phyloP scores from a whole-genome alignment of 106 monocot genomes.

The Dioscorea alata region DNA sequence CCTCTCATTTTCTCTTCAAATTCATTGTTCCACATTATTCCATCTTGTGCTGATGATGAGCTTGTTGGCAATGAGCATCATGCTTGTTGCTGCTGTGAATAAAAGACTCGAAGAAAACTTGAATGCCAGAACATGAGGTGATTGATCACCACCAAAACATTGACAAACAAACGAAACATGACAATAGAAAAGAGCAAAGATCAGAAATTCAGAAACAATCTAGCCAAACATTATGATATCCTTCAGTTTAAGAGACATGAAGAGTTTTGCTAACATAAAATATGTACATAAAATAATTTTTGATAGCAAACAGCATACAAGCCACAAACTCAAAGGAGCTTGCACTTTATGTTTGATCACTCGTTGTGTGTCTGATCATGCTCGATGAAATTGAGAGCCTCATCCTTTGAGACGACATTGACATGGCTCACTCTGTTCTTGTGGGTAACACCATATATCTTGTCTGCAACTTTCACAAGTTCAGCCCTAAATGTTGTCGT shows the following conservation, averaged over 20 bases:
- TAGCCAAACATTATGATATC: too few relatives aligned
- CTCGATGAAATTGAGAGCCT: conserved; percentile 94
- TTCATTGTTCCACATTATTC: conserved; percentile 50
- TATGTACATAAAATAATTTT: too few relatives aligned
- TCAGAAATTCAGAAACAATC: neutral
- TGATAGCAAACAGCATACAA: too few relatives aligned
- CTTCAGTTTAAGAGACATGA: too few relatives aligned
- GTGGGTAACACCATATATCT: conserved; percentile 97
- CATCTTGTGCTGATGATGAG: conserved; percentile 4
- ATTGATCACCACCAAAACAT: neutral
- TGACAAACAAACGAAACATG: neutral
- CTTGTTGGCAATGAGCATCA: conserved; percentile 51
- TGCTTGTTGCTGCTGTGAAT: conserved; percentile 25
- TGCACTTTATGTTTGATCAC: neutral
- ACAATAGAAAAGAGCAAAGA: neutral
- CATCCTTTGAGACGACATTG: conserved; percentile 75
- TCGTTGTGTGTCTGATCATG: conserved; percentile 75
- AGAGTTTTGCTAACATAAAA: too few relatives aligned
- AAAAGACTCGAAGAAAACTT: conserved; percentile 39
- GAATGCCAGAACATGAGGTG: conserved; percentile 20
- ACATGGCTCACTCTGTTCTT: conserved; percentile 93
- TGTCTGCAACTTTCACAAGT: conserved; percentile 94
- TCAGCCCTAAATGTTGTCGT: conserved; percentile 93
- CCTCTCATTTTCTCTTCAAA: conserved; percentile 54
- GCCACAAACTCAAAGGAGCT: too few relatives aligned